phyloP scores from a whole-genome alignment of 805 yeast species.

The Zygotorulaspora chibaensis region DNA sequence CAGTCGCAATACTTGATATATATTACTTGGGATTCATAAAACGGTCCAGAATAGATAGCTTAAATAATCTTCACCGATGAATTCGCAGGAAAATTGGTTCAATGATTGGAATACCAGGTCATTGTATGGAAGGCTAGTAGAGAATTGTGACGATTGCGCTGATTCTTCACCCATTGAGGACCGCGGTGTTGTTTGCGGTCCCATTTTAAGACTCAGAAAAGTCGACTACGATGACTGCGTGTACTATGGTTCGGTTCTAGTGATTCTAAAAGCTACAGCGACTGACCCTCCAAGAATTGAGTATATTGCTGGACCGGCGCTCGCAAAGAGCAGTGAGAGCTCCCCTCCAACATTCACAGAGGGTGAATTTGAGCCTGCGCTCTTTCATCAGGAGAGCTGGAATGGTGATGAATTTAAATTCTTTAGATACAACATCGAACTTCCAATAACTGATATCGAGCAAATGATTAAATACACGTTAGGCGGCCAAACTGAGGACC shows the following conservation, averaged over 20 bases:
- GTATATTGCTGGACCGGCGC: conserved; percentile 15
- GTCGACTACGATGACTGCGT: conserved; percentile 48
- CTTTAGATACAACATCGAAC: conserved; percentile 58
- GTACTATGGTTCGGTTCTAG: conserved; percentile 65
- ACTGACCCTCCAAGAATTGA: conserved; percentile 28
- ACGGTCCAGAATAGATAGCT: too few relatives aligned
- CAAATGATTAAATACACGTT: conserved; percentile 62
- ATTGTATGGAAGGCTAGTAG: conserved; percentile 20
- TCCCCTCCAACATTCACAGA: not conserved
- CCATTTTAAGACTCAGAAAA: conserved; percentile 64
- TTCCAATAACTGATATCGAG: conserved; percentile 47
- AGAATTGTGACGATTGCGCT: conserved; percentile 20
- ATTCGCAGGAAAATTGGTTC: conserved; percentile 18
- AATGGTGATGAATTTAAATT: conserved; percentile 45
- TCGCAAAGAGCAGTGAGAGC: not conserved
- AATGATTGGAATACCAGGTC: conserved; percentile 26
- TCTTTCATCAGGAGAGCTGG: conserved; percentile 39
- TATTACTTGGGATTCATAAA: too few relatives aligned
- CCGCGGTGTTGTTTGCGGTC: conserved; percentile 56
- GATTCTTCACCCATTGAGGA: conserved; percentile 21
- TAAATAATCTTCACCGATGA: not conserved
- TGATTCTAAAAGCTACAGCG: conserved; percentile 50
- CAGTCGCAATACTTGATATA: too few relatives aligned
- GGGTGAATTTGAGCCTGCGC: conserved; percentile 47
- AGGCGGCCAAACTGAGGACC: conserved; percentile 41